Evolutionary conservation across 441 rosid species (phyloP).

Genomic region (Metrosideros polymorpha): DNA sequence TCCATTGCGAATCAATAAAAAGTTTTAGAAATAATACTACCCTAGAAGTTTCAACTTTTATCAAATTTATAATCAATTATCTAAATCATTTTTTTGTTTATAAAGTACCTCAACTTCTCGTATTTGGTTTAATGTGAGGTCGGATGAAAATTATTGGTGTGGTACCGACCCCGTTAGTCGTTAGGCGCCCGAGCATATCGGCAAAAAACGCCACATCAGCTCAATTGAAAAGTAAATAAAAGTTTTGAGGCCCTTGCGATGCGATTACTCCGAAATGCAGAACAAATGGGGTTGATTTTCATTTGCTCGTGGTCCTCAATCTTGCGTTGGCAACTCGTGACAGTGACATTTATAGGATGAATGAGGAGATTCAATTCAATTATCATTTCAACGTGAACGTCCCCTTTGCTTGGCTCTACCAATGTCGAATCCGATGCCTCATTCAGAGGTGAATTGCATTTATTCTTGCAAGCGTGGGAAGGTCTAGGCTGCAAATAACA

Average conservation of each 20-base stretch:
- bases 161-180: not conserved
- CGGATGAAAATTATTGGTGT: not conserved
- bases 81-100: not conserved
- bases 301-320: not conserved
- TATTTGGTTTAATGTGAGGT: rapidly evolving
- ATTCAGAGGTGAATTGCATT: not conserved
- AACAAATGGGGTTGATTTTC: not conserved
- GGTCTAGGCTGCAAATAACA: not conserved
- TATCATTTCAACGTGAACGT: not conserved
- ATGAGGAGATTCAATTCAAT: not conserved
- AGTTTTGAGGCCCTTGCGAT: not conserved
- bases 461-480: not conserved
- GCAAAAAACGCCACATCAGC: not conserved
- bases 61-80: not conserved
- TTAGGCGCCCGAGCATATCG: rapidly evolving
- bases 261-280: not conserved
- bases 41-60: not conserved
- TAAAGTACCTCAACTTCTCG: rapidly evolving
- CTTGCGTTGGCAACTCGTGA: not conserved
- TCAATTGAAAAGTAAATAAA: not conserved
- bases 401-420: not conserved
- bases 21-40: not conserved
- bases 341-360: not conserved
- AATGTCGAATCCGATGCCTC: not conserved
- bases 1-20: not conserved